phyloP scores from a whole-genome alignment of 2,329 filamentous ascomycete species.

The Berkeleyomyces basicola region DNA sequence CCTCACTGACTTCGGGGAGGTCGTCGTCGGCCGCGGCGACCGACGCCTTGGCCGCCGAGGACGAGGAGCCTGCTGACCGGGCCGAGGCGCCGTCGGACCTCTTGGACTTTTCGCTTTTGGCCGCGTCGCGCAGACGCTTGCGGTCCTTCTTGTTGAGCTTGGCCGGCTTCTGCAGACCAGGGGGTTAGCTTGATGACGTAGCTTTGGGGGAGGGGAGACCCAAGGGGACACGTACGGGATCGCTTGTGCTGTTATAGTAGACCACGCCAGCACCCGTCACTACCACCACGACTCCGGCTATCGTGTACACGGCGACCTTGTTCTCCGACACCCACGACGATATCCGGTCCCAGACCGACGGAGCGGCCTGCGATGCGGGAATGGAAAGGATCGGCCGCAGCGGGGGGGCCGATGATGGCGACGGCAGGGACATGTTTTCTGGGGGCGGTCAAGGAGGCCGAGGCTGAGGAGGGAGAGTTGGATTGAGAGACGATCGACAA shows the following conservation, averaged over 20 bases:
- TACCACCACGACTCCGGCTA: conserved; percentile 84
- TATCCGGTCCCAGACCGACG: conserved; percentile 72
- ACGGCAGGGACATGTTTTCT: conserved; percentile 11
- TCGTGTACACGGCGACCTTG: conserved; percentile 88
- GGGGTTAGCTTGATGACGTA: conserved; percentile 8
- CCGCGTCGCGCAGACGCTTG: conserved; percentile 52
- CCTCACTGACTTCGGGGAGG: conserved; percentile 49
- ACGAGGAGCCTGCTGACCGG: conserved; percentile 5
- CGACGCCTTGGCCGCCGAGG: conserved; percentile 5
- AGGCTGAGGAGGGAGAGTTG: background rate
- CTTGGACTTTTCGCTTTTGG: conserved; percentile 25
- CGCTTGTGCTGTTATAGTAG: conserved; percentile 59
- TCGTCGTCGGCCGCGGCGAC: conserved; percentile 41
- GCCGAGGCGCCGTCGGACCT: conserved; percentile 4
- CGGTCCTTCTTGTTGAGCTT: conserved; percentile 84
- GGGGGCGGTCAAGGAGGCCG: background rate
- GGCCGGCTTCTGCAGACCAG: conserved; percentile 30
- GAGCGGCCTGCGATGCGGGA: conserved; percentile 10
- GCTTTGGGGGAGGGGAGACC: background rate
- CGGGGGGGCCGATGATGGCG: conserved; percentile 11
- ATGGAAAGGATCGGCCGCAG: conserved; percentile 12
- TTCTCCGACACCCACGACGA: conserved; percentile 88
- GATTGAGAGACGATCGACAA: background rate
- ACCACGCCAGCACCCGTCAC: conserved; percentile 81
- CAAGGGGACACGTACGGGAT: conserved; percentile 30